phyloP scores from a whole-genome alignment of 768 basidiomycete species.

The Austroboletus eburneus region DNA sequence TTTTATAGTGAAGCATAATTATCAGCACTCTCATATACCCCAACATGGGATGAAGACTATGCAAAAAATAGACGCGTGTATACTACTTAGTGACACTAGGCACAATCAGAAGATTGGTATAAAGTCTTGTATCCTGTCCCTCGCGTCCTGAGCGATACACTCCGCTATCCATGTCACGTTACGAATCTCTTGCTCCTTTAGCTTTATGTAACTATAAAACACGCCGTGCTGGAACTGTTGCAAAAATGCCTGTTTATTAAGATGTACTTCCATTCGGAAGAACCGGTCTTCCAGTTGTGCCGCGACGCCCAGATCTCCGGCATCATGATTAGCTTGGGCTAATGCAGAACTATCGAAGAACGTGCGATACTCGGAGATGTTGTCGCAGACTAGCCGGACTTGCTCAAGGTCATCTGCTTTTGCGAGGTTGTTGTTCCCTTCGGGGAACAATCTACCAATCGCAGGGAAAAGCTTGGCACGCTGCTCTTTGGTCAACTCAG shows the following conservation, averaged over 20 bases:
- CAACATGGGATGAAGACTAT: too few relatives aligned
- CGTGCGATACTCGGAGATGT: constrained; percentile 80
- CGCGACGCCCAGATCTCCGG: constrained; percentile 46
- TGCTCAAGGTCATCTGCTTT: constrained; percentile 94
- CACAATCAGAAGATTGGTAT: constrained; percentile 77
- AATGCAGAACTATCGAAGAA: constrained; percentile 71
- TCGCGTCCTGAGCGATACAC: constrained; percentile 96
- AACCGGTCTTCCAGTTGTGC: constrained; percentile 88
- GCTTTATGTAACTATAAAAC: constrained; percentile 88
- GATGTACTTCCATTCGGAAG: constrained; percentile 87
- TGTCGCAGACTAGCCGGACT: constrained; percentile 83
- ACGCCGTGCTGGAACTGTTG: constrained; percentile 96
- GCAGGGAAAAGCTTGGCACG: constrained; percentile 92
- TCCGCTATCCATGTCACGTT: constrained; percentile 94
- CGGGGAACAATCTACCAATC: constrained; percentile 91
- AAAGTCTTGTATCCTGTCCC: constrained; percentile 92
- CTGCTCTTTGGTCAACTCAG: constrained; percentile 91
- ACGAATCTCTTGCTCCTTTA: constrained; percentile 89
- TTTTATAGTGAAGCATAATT: too few relatives aligned
- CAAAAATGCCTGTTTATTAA: constrained; percentile 93
- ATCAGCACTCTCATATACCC: too few relatives aligned
- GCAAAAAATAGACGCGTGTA: constrained; percentile 5
- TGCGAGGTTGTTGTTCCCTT: constrained; percentile 91
- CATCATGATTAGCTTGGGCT: constrained; percentile 31
- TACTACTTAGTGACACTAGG: background rate